Conservation (phyloP, 2,329 filamentous ascomycete genomes). For the Biscogniauxia sp. region DNA sequence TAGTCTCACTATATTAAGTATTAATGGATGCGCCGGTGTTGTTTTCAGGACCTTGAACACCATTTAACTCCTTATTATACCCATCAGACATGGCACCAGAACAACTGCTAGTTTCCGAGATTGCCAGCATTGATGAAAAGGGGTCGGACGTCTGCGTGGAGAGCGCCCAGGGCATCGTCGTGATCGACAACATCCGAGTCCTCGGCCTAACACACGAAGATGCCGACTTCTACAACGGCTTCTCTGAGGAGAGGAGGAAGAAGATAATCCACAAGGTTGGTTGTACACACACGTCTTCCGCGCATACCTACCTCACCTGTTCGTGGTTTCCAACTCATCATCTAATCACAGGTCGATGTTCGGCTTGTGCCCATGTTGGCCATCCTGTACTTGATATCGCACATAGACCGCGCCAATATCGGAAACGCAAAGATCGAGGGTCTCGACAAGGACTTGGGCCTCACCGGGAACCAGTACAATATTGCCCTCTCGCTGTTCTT, state of each 20-base stretch:
- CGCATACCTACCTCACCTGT: neutral
- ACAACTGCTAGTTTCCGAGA: conserved; percentile 30
- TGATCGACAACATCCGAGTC: conserved; percentile 31
- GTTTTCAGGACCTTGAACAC: neutral
- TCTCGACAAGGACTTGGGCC: conserved; percentile 7
- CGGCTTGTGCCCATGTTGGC: neutral
- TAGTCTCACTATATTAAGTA: neutral
- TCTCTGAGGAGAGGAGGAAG: conserved; percentile 24
- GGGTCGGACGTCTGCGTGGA: conserved; percentile 9
- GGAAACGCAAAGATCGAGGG: conserved; percentile 32
- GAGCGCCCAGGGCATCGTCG: conserved; percentile 18
- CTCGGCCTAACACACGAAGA: conserved; percentile 28
- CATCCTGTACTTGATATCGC: neutral
- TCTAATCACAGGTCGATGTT: conserved; percentile 1
- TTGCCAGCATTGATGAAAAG: neutral
- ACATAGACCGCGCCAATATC: neutral
- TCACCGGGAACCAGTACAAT: conserved; percentile 35
- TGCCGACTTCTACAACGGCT: conserved; percentile 31
- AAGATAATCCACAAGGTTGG: conserved; percentile 22
- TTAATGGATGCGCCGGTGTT: neutral
- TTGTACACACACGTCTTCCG: neutral
- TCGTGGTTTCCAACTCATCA: neutral
- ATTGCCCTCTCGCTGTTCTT: conserved; percentile 30
- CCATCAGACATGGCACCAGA: conserved; percentile 15
- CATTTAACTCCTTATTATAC: neutral